Percentiles rank a stretch among this genome's conserved stretches.
Evolutionary conservation across 345 rosid genomes (phyloP).

Genomic region (Conringia planisiliqua): DNA sequence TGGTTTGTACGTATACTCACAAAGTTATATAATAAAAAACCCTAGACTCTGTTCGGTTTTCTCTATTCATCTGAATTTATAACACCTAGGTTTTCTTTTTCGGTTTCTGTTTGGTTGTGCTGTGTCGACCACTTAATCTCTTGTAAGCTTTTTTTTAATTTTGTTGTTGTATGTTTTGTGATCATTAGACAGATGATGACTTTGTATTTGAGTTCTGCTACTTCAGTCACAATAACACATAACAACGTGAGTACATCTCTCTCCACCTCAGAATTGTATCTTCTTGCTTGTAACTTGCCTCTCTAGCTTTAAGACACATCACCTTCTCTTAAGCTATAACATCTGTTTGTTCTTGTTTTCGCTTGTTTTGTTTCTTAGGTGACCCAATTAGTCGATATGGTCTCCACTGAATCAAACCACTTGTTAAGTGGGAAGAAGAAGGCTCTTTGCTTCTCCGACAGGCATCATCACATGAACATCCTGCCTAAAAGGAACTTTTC

Average conservation of each 20-base stretch:
- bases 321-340: neutral
- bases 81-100: neutral
- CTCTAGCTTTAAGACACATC: neutral
- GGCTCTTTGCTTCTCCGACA: slow-evolving; percentile 13
- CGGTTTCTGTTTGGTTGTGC: neutral
- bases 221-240: slow-evolving; percentile 11
- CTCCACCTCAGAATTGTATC: neutral
- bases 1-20: neutral
- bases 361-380: slow-evolving; percentile 29
- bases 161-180: neutral
- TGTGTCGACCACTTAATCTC: neutral
- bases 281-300: neutral
- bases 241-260: slow-evolving; percentile 16
- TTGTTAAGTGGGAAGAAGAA: slow-evolving; percentile 35
- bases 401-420: slow-evolving; percentile 20
- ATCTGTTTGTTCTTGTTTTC: neutral
- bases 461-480: neutral
- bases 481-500: neutral
- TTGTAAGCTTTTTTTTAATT: neutral
- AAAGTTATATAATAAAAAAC: neutral
- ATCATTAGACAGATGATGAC: slow-evolving; percentile 3
- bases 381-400: slow-evolving; percentile 26
- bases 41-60: neutral
- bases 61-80: neutral
- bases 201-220: slow-evolving; percentile 10